These are phyloP conservation scores for Paecilomyces formosus DNA, from an alignment of 2,329 filamentous ascomycete genomes.

Conservation along the genomic window DNA sequence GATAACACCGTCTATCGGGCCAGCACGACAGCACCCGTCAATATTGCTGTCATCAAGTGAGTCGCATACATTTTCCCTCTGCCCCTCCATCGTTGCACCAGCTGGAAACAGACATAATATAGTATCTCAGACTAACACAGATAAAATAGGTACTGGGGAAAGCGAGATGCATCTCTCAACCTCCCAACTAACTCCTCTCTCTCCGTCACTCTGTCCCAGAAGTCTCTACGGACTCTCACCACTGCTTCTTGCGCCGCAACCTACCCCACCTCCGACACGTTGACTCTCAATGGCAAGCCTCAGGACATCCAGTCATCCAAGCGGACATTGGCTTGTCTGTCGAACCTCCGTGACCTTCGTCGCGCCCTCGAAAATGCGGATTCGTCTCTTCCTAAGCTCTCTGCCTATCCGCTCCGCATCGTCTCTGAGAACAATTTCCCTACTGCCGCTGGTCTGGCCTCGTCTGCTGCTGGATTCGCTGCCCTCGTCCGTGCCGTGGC, in stretches of 20 bases:
- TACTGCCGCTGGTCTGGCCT: constrained; percentile 79
- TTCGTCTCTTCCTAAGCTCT: constrained; percentile 72
- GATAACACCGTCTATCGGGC: constrained; percentile 65
- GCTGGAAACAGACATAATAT: constrained; percentile 2
- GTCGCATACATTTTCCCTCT: constrained; percentile 11
- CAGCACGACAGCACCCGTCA: constrained; percentile 93
- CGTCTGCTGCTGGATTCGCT: constrained; percentile 58
- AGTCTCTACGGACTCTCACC: constrained; percentile 88
- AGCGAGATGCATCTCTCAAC: constrained; percentile 88
- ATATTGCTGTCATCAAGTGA: constrained; percentile 96
- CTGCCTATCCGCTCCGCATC: constrained; percentile 68
- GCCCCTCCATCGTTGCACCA: constrained; percentile 6
- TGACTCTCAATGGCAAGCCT: constrained; percentile 73
- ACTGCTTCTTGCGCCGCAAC: constrained; percentile 80
- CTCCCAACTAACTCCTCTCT: constrained; percentile 97
- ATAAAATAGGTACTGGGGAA: constrained; percentile 77
- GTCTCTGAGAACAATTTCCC: constrained; percentile 99
- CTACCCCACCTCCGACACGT: constrained; percentile 60
- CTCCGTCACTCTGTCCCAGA: constrained; percentile 90
- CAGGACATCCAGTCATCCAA: constrained; percentile 77
- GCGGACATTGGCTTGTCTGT: constrained; percentile 89
- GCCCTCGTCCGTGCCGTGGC: constrained; percentile 73
- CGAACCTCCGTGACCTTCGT: constrained; percentile 72
- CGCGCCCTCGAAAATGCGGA: constrained; percentile 65
- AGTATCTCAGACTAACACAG: not conserved